phyloP scores from a whole-genome alignment of 805 yeast genomes.

The Cyberlindnera maritima region DNA sequence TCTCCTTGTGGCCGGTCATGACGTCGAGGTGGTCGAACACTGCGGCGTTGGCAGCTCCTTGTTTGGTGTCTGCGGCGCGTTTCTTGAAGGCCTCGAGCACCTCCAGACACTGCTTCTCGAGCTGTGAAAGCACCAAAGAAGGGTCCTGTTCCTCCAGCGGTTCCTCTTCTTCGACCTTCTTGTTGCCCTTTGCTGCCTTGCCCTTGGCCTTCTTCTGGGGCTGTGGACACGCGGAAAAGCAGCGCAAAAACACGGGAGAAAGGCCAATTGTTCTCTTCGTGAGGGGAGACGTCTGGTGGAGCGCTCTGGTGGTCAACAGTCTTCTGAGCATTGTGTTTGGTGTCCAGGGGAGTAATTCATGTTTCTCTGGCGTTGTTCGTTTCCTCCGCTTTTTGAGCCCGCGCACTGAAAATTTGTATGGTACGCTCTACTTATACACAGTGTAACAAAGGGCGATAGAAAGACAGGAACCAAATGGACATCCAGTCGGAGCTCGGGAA shows the following conservation, averaged over 20 bases:
- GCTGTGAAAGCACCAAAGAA: conserved; percentile 10
- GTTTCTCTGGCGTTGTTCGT: not conserved
- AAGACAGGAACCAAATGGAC: not conserved
- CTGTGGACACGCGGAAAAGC: conserved; percentile 5
- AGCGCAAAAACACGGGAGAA: conserved; percentile 3
- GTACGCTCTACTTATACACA: too few species aligned
- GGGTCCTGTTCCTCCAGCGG: conserved; percentile 22
- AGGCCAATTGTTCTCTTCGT: not conserved
- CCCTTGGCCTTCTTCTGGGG: conserved; percentile 19
- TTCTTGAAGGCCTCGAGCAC: conserved; percentile 52
- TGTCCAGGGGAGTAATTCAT: too few species aligned
- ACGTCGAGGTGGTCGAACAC: conserved; percentile 62
- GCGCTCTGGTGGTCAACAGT: not conserved
- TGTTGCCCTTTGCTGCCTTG: conserved; percentile 6
- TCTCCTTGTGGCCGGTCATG: conserved; percentile 43
- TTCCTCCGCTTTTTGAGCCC: not conserved
- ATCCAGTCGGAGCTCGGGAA: conserved; percentile 6
- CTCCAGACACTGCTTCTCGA: conserved; percentile 36
- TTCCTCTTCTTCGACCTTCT: conserved; percentile 12
- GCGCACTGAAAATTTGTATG: conserved; percentile 1
- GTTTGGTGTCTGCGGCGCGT: conserved; percentile 57
- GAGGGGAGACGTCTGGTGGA: not conserved
- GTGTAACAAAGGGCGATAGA: too few species aligned
- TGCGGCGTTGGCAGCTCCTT: conserved; percentile 67
- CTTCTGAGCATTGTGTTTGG: conserved; percentile 11